Evolutionary conservation across 208 protist genomes (phyloP).

Genomic region (Sergeia podlipaevii): DNA sequence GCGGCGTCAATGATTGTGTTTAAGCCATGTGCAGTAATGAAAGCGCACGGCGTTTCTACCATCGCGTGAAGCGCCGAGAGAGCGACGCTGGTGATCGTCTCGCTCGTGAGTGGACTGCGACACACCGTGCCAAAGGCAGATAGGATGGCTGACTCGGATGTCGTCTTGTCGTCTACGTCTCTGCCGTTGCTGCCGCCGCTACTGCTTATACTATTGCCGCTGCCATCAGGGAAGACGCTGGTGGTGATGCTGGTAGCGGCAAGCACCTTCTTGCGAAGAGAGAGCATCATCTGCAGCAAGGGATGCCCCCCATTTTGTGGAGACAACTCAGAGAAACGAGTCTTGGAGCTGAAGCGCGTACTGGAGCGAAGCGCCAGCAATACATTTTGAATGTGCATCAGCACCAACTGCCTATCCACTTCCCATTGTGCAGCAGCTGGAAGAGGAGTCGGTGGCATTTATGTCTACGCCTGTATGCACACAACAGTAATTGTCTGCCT

Average conservation of each 20-base stretch:
- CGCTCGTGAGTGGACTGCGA: constrained; percentile 38
- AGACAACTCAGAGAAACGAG: constrained; percentile 13
- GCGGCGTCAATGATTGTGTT: constrained; percentile 40
- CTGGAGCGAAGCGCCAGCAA: constrained; percentile 50
- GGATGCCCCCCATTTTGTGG: constrained; percentile 12
- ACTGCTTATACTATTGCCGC: too few species aligned
- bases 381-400: constrained; percentile 46
- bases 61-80: constrained; percentile 67
- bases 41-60: constrained; percentile 51
- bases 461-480: too few species aligned
- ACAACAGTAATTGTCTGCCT: too few species aligned
- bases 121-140: constrained; percentile 64
- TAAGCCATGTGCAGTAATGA: constrained; percentile 55
- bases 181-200: background rate
- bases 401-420: constrained; percentile 31
- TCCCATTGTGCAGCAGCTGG: too few species aligned
- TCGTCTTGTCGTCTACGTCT: background rate
- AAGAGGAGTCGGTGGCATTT: too few species aligned
- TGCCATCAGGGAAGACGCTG: background rate
- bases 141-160: constrained; percentile 45
- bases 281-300: constrained; percentile 17
- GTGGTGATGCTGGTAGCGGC: background rate
- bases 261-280: constrained; percentile 15
- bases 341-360: constrained; percentile 19
- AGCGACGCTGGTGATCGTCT: constrained; percentile 61